phyloP scores from a whole-genome alignment of 73 alveolate species.

The Paramecium octaurelia region DNA sequence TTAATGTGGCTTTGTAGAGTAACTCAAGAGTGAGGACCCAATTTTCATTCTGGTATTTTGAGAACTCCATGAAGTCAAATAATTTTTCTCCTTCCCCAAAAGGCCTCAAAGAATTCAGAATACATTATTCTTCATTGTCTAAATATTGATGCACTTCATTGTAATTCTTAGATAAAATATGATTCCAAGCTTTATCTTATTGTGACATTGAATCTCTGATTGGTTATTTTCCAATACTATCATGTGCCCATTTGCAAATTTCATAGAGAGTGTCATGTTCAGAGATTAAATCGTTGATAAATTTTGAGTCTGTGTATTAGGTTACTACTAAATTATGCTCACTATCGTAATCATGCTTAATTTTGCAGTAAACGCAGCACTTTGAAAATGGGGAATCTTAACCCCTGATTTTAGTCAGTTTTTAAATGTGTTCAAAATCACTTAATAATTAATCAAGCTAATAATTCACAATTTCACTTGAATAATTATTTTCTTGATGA shows the following conservation, averaged over 20 bases:
- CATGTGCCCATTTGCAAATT: conserved; percentile 4
- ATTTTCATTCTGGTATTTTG: neutral
- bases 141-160: neutral
- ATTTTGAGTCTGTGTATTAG: neutral
- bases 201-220: neutral
- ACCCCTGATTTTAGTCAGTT: neutral
- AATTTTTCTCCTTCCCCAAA: neutral
- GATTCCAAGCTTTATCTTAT: neutral
- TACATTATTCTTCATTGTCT: neutral
- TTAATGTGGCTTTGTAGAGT: neutral
- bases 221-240: neutral
- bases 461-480: neutral
- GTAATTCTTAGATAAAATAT: neutral
- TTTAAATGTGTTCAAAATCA: neutral
- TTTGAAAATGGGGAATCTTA: neutral
- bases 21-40: neutral
- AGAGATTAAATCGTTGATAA: neutral
- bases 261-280: neutral
- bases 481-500: neutral
- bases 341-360: neutral
- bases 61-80: conserved; percentile 19
- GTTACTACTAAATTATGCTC: neutral
- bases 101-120: neutral
- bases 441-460: neutral
- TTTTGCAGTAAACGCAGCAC: neutral